A percentile compares a stretch with the other conserved stretches of the same genome.
phyloP scores from a whole-genome alignment of 331 rosid genomes.

The Rhamnella rubrinervis region DNA sequence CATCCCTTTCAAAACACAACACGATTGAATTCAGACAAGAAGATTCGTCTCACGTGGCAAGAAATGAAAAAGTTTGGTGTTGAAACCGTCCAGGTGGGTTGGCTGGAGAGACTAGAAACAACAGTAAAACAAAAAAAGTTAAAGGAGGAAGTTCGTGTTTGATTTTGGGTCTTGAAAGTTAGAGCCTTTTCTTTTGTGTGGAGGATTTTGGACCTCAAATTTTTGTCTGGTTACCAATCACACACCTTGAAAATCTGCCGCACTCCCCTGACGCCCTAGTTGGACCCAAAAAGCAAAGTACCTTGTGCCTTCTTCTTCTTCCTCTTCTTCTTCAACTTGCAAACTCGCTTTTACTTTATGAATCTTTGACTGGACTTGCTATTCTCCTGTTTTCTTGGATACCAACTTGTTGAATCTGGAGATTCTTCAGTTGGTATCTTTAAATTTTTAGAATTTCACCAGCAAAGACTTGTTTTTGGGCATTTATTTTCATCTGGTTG shows the following conservation, averaged over 20 bases:
- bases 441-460: slow-evolving; percentile 8
- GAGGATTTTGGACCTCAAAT: slow-evolving; percentile 48
- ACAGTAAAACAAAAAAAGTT: neutral
- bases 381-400: slow-evolving; percentile 29
- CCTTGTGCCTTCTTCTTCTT: slow-evolving; percentile 22
- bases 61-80: slow-evolving; percentile 13
- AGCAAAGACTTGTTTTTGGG: neutral
- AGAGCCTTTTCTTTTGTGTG: neutral
- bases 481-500: slow-evolving; percentile 17
- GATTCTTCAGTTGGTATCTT: slow-evolving; percentile 5
- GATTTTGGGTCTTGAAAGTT: neutral
- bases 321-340: slow-evolving; percentile 26
- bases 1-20: neutral
- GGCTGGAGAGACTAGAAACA: neutral
- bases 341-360: slow-evolving; percentile 24
- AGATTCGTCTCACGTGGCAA: slow-evolving; percentile 9
- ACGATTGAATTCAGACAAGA: neutral
- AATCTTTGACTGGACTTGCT: slow-evolving; percentile 39
- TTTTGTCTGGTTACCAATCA: slow-evolving; percentile 46
- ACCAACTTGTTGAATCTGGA: slow-evolving; percentile 32
- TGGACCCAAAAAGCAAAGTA: too few relatives aligned
- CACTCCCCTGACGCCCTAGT: neutral
- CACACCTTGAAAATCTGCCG: slow-evolving; percentile 41
- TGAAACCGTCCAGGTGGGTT: slow-evolving; percentile 19
- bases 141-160: too few relatives aligned